Evolutionary conservation across 1,284 basidiomycete species (phyloP).

Genomic region (Fomitopsis palustris): DNA sequence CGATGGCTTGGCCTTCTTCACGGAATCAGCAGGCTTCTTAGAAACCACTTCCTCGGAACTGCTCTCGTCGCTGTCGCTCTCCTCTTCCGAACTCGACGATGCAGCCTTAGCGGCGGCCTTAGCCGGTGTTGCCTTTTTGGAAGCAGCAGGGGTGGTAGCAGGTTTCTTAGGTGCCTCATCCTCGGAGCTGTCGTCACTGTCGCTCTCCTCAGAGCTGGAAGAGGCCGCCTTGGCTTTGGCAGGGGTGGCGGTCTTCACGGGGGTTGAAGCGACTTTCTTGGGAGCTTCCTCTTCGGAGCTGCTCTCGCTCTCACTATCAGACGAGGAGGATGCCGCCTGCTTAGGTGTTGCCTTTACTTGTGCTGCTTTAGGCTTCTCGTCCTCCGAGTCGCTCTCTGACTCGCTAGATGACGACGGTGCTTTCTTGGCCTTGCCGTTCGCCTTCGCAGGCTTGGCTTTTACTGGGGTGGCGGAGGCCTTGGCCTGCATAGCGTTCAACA

Average conservation of each 20-base stretch:
- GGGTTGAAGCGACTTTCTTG: constrained; percentile 24
- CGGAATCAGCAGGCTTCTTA: constrained; percentile 26
- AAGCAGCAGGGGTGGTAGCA: constrained; percentile 6
- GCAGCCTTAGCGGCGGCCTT: constrained; percentile 5
- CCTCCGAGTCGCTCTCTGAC: constrained; percentile 10
- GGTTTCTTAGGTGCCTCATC: constrained; percentile 15
- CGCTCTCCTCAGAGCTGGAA: constrained; percentile 10
- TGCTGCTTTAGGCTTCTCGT: constrained; percentile 34
- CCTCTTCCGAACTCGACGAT: constrained; percentile 8
- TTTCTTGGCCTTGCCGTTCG: constrained; percentile 5
- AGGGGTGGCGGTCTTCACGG: constrained; percentile 29
- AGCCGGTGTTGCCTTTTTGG: constrained; percentile 27
- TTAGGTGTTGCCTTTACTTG: constrained; percentile 30
- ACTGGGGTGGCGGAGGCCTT: constrained; percentile 8
- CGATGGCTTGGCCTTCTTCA: constrained; percentile 21
- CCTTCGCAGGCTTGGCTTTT: background rate
- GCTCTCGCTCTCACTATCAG: constrained; percentile 12
- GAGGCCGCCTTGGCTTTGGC: constrained; percentile 7
- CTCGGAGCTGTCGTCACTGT: constrained; percentile 11
- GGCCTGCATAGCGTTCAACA: constrained; percentile 4
- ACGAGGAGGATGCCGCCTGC: constrained; percentile 20
- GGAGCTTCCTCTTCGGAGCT: constrained; percentile 28
- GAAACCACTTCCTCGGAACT: constrained; percentile 27
- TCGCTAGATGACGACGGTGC: constrained; percentile 9
- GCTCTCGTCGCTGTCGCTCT: constrained; percentile 5